Evolutionary conservation across 2,329 filamentous ascomycete genomes (phyloP), one percentile per base, ranked within the genome.

Genomic region (Clonostachys solani): DNA sequence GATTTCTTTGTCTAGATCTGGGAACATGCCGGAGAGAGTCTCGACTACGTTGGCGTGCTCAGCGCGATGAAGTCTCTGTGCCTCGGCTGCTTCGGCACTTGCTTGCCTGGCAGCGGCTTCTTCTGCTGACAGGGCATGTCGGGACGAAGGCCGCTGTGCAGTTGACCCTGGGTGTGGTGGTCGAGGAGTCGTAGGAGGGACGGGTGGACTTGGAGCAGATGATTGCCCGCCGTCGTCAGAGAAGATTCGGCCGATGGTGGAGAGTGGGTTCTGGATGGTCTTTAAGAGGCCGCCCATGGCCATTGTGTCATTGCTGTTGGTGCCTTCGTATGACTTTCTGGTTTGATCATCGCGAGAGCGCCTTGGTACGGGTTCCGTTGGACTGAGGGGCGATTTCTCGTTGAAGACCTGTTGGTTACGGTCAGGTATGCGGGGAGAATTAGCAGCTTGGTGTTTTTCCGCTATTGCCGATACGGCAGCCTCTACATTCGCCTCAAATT

Each of bases 401-500:
- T 71, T 75, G 33, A 72, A 66, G 1, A 61, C 54, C 3, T 62
- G 59, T 18, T 66, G 67, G 38, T 71, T 10, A 29, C 23, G 23
- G 10, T 29, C 23, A 75, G 75, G 8, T 80, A 77, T 40, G 71
- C 66, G 7, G 2, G 50, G 50, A 5, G 50, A 52, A 33, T 45
- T 45, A 19, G 43, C 40, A 29, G 71, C 63, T 49, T 83, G 80
- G 59, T 96, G 91, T 59, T 89, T 89, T 67, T 96, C 92, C 3
- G 94, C 92, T 54, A 99, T 99, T 40, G 89, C 89, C 6, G 90
- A 96, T 4, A 99, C 95, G 8, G 94, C 92, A 5, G 87, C 87
- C 69, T 99, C 94, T n/a, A 99, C 95, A 55, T 96, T 92, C 60
- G 81, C 82, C 63, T 99, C 94, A 59, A 99, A 99, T 36, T 97